These are phyloP conservation scores for Xanthoparmelia taractica DNA, from an alignment of 495 filamentous ascomycete species.

Conservation along the genomic window DNA sequence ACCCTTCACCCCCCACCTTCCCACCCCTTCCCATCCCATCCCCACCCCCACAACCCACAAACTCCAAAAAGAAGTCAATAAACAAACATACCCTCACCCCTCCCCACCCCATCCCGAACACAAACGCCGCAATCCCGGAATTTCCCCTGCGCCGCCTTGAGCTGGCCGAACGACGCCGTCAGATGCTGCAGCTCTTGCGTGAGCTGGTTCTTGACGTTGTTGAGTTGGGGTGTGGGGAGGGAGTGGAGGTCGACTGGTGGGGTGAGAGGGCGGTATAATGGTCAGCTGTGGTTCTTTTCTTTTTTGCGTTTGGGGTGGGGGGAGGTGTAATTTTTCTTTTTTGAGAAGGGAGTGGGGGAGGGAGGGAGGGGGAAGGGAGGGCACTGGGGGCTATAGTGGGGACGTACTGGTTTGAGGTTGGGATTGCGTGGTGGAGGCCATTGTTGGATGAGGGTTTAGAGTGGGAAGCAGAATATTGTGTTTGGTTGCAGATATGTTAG, in stretches of 20 bases:
- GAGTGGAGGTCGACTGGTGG: constrained; percentile 53
- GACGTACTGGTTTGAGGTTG: constrained; percentile 14
- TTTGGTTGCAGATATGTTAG: neutral
- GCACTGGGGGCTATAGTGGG: neutral
- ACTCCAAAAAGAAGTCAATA: neutral
- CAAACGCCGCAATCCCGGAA: constrained; percentile 82
- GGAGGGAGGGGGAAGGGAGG: neutral
- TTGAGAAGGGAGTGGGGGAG: neutral
- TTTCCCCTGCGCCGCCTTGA: constrained; percentile 80
- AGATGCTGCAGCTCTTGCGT: constrained; percentile 93
- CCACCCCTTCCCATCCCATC: neutral
- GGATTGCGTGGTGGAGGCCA: constrained; percentile 2
- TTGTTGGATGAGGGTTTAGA: neutral
- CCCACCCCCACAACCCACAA: neutral
- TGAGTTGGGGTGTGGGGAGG: constrained; percentile 45
- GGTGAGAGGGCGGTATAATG: neutral
- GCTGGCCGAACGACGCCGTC: constrained; percentile 76
- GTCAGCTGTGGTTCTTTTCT: constrained; percentile 57
- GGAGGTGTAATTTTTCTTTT: too few species aligned
- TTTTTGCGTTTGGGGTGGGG: constrained; percentile 46
- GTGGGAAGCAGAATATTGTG: too few species aligned
- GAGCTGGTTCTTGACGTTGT: constrained; percentile 81
- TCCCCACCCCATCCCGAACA: constrained; percentile 53
- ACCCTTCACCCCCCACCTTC: too few species aligned
- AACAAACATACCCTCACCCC: constrained; percentile 22